These are phyloP conservation scores for Rhytidiadelphus loreus DNA, from an alignment of 225 moss, liverwort and hornwort species.

Conservation along the genomic window DNA sequence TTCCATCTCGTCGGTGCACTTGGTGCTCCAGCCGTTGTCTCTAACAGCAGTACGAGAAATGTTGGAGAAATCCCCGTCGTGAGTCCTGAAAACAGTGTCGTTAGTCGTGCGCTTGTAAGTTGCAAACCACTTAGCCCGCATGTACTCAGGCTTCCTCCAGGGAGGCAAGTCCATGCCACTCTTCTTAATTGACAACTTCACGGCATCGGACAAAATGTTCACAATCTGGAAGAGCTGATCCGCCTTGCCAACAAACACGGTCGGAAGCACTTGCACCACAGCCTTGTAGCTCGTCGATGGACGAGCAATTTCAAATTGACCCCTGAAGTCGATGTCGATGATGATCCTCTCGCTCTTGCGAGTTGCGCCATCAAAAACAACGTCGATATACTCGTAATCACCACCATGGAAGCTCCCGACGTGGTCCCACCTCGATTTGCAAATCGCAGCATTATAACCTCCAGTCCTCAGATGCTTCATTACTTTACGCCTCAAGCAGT, in stretches of 20 bases:
- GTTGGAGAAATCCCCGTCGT: not conserved
- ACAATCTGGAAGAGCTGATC: slow-evolving; percentile 63
- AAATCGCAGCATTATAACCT: slow-evolving; percentile 74
- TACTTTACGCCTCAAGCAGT: slow-evolving; percentile 26
- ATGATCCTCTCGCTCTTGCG: slow-evolving; percentile 40
- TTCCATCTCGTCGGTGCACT: slow-evolving; percentile 36
- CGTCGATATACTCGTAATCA: slow-evolving; percentile 75
- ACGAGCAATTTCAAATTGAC: slow-evolving; percentile 76
- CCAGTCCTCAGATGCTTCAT: slow-evolving; percentile 44
- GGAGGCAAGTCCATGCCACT: slow-evolving; percentile 70
- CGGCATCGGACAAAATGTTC: slow-evolving; percentile 63
- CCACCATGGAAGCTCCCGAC: slow-evolving; percentile 64
- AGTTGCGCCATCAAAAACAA: slow-evolving; percentile 19
- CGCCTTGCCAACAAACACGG: slow-evolving; percentile 52
- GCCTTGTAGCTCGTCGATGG: slow-evolving; percentile 49
- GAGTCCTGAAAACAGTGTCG: slow-evolving; percentile 4
- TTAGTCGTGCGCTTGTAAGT: slow-evolving; percentile 61
- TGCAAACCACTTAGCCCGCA: slow-evolving; percentile 74
- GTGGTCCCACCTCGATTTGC: slow-evolving; percentile 80
- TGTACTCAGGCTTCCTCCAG: slow-evolving; percentile 71
- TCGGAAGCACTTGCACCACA: slow-evolving; percentile 45
- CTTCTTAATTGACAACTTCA: slow-evolving; percentile 67
- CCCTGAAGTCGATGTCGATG: slow-evolving; percentile 57
- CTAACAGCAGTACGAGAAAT: slow-evolving; percentile 11
- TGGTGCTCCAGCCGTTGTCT: slow-evolving; percentile 26